Percentiles rank a stretch among this genome's conserved stretches.
These are phyloP conservation scores for Monosporascus ibericus DNA, from an alignment of 2,329 filamentous ascomycete genomes.

Conservation along the genomic window DNA sequence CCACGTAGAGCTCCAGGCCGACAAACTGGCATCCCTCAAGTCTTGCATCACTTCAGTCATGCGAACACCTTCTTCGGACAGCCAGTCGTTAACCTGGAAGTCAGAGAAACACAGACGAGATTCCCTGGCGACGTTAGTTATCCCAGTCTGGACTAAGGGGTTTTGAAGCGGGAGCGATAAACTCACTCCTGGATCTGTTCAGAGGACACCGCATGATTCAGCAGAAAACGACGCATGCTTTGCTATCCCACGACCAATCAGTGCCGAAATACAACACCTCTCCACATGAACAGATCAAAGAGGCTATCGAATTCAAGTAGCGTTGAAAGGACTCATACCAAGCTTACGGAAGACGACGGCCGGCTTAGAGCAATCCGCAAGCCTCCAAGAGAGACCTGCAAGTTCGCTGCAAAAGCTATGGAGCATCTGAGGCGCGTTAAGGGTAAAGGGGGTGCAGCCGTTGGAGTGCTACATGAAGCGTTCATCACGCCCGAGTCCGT, in stretches of 20 bases:
- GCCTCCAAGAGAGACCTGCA: conserved; percentile 26
- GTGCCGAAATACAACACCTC: conserved; percentile 8
- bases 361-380: conserved; percentile 28
- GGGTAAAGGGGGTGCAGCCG: conserved; percentile 23
- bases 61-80: background rate
- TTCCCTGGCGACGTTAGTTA: background rate
- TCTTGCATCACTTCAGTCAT: background rate
- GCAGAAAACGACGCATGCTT: conserved; percentile 4
- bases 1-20: background rate
- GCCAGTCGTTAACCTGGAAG: conserved; percentile 1
- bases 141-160: background rate
- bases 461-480: conserved; percentile 24
- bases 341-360: conserved; percentile 23
- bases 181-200: conserved; percentile 7
- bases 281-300: conserved; percentile 4
- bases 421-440: conserved; percentile 29
- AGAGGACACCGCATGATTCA: conserved; percentile 6
- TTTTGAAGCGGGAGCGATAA: conserved; percentile 1
- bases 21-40: conserved; percentile 2
- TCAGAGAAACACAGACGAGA: background rate
- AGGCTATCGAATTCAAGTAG: conserved; percentile 5
- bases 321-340: conserved; percentile 13
- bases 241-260: conserved; percentile 7
- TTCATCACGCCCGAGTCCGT: conserved; percentile 26
- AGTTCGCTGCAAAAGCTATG: conserved; percentile 30